A percentile compares a stretch with the other conserved stretches of the same genome.
These are phyloP conservation scores for Beauveria australis DNA, from an alignment of 2,329 filamentous ascomycete genomes.

Conservation along the genomic window DNA sequence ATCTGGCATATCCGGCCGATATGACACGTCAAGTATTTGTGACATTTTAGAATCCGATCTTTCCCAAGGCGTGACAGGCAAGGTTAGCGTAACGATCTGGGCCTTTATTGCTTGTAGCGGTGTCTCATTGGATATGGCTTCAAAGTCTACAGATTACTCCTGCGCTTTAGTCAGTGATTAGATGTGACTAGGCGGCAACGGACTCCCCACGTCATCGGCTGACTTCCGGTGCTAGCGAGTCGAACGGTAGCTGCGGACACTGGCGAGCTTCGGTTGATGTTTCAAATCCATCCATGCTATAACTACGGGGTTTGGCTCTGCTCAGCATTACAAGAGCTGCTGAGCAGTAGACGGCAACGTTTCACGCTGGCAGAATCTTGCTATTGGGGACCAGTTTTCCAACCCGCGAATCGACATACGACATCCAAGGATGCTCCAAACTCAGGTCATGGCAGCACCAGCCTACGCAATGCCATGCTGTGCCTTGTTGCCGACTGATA, in stretches of 20 bases:
- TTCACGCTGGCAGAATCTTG: not conserved
- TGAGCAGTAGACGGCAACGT: too few relatives aligned
- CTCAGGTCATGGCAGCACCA: not conserved
- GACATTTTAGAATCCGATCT: too few relatives aligned
- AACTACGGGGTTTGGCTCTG: not conserved
- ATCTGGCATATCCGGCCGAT: too few relatives aligned
- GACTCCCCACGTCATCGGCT: not conserved
- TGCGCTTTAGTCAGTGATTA: too few relatives aligned
- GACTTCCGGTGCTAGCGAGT: not conserved
- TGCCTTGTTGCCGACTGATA: not conserved
- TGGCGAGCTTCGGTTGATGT: not conserved
- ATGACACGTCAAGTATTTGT: too few relatives aligned
- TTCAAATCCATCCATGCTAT: not conserved
- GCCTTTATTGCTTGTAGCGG: too few relatives aligned
- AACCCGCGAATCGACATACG: too few relatives aligned
- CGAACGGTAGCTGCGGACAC: not conserved
- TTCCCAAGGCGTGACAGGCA: too few relatives aligned
- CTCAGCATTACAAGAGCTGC: not conserved
- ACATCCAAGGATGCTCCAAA: not conserved
- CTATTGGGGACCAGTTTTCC: not conserved
- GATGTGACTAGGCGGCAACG: too few relatives aligned
- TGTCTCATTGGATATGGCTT: too few relatives aligned
- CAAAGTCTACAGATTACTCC: too few relatives aligned
- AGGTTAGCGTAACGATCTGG: too few relatives aligned
- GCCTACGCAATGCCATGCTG: not conserved